These are phyloP conservation scores for Trichosanthes truncata DNA, from an alignment of 306 rosid species.

Conservation along the genomic window DNA sequence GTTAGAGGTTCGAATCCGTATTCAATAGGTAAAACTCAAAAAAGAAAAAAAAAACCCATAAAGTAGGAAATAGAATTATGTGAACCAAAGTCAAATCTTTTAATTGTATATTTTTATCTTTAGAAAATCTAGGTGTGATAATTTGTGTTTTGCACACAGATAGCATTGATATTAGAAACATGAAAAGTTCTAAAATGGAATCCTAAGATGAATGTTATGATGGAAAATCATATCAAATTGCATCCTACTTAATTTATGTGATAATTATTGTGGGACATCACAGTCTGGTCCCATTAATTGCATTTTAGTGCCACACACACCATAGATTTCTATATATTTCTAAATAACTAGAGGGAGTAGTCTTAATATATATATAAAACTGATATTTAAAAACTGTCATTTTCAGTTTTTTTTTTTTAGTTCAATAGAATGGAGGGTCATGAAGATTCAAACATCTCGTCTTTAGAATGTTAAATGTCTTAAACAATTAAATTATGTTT, in stretches of 20 bases:
- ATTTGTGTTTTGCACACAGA: not conserved
- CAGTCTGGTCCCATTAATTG: not conserved
- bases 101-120: not conserved
- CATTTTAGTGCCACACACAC: conserved; percentile 6
- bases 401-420: too few species aligned
- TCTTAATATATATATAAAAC: too few species aligned
- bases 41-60: too few species aligned
- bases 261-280: conserved; percentile 7
- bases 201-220: conserved; percentile 9
- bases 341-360: not conserved
- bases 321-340: not conserved
- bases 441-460: too few species aligned
- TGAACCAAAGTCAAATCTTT: too few species aligned
- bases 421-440: too few species aligned
- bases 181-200: not conserved
- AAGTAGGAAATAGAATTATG: too few species aligned
- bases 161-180: not conserved
- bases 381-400: too few species aligned
- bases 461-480: too few species aligned
- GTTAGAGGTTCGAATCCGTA: too few species aligned
- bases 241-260: not conserved
- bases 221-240: not conserved
- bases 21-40: too few species aligned
- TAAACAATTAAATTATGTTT: too few species aligned
- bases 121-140: not conserved